Evolutionary conservation across 2,329 filamentous ascomycete genomes (phyloP), one percentile per base, ranked within the genome.

Genomic region (Paraphoma chrysanthemicola): DNA sequence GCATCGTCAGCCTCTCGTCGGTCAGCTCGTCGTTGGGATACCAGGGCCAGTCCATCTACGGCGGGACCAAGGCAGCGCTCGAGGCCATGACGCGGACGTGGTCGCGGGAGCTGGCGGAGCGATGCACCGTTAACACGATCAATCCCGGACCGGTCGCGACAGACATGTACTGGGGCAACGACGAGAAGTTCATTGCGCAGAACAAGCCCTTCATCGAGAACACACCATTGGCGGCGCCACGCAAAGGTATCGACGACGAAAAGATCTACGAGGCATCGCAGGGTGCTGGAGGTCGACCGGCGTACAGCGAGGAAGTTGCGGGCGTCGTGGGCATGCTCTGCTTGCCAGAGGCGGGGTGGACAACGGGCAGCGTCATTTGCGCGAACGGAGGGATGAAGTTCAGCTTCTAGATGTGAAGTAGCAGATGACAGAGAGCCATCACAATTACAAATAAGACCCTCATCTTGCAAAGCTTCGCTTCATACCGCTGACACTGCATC

Each of bases 251-350:
- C 44, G 90, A 92, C 77, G 78, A 84, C 47, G 80, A 85, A 55
- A 83, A 86, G 61, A 78, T 90, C 46, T 74, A 71, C 23, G 69
- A 81, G 48, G 70, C 74, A 16, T 77, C 76, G 4, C 70, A 74
- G 48, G 63, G 74, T 48, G 76, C 76, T 10, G 86, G 91, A 28
- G 81, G 84, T 31, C 82, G 74, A 17, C 68, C 81, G 4, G 90
- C 83, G 3, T 91, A 90, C 71, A 84, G 86, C 30, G 79, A 82
- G 48, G 91, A 94, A 79, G 82, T 94, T 74, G 91, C 90, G 0
- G 91, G 90, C 0, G 84, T 92, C 5, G 88, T 93, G 16, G 90
- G 85, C 2, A 92, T 93, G 89, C 77, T 93, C 18, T 92, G 90
- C 71, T 84, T 85, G 5, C 81, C 82, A 6, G 91, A 94, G 72